Conservation (phyloP, 176 grass and related monocot species). For the Zizania latifolia region DNA sequence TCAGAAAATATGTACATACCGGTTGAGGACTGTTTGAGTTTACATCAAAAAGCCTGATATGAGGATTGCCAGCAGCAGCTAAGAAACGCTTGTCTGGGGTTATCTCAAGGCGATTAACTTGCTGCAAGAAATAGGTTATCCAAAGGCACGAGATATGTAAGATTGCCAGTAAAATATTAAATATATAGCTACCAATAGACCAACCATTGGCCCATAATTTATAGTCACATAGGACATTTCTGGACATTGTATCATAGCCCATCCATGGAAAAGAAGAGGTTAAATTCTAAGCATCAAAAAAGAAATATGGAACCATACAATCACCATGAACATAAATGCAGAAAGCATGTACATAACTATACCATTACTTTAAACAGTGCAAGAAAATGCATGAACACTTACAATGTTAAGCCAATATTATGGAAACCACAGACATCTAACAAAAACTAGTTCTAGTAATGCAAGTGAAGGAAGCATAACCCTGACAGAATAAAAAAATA, state of each 20-base stretch:
- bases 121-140: conserved; percentile 42
- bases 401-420: background rate
- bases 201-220: background rate
- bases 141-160: background rate
- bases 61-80: conserved; percentile 89
- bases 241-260: background rate
- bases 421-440: background rate
- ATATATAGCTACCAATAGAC: background rate
- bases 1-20: conserved; percentile 34
- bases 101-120: conserved; percentile 96
- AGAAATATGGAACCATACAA: background rate
- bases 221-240: background rate
- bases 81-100: conserved; percentile 86
- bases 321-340: background rate
- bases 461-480: background rate
- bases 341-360: background rate
- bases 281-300: background rate
- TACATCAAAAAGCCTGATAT: conserved; percentile 93
- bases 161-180: background rate
- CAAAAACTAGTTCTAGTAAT: background rate
- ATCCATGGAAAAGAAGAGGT: background rate
- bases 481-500: background rate
- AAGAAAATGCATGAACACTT: background rate
- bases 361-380: background rate
- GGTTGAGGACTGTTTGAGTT: conserved; percentile 84